Evolutionary conservation across 2,329 filamentous ascomycete species (phyloP).

Genomic region (Hymenoscyphus scutula): DNA sequence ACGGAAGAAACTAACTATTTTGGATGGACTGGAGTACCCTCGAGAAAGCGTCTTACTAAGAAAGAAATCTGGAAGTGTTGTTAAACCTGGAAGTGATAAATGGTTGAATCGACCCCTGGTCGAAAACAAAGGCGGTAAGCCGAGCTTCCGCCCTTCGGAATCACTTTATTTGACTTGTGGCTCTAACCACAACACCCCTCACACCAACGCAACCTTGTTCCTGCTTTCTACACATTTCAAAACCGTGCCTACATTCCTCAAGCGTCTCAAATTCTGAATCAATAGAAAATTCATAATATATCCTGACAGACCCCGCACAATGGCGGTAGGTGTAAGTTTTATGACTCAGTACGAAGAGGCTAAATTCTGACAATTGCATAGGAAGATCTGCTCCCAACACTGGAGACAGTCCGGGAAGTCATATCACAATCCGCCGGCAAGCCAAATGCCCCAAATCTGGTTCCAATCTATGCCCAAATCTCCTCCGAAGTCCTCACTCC

Average conservation of each 20-base stretch:
- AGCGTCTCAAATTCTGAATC: not conserved
- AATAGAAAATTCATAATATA: not conserved
- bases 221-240: not conserved
- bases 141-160: not conserved
- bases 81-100: too few relatives aligned
- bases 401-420: slow-evolving; percentile 58
- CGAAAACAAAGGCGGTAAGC: not conserved
- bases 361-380: slow-evolving; percentile 34
- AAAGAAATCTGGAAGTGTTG: too few relatives aligned
- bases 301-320: slow-evolving; percentile 12
- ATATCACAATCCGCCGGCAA: slow-evolving; percentile 50
- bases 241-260: not conserved
- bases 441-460: slow-evolving; percentile 65
- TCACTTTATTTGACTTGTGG: slow-evolving; percentile 63
- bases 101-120: too few relatives aligned
- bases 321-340: slow-evolving; percentile 32
- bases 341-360: slow-evolving; percentile 16
- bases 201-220: not conserved
- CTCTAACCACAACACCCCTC: not conserved
- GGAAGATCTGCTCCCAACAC: slow-evolving; percentile 56
- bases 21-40: too few relatives aligned
- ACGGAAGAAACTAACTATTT: too few relatives aligned
- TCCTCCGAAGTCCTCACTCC: slow-evolving; percentile 92
- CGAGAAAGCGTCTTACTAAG: too few relatives aligned
- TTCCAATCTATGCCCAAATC: slow-evolving; percentile 81